A percentile compares a stretch with the other conserved stretches of the same genome.
Conservation (phyloP, 768 basidiomycete species). For the Cubamyces sp. region DNA sequence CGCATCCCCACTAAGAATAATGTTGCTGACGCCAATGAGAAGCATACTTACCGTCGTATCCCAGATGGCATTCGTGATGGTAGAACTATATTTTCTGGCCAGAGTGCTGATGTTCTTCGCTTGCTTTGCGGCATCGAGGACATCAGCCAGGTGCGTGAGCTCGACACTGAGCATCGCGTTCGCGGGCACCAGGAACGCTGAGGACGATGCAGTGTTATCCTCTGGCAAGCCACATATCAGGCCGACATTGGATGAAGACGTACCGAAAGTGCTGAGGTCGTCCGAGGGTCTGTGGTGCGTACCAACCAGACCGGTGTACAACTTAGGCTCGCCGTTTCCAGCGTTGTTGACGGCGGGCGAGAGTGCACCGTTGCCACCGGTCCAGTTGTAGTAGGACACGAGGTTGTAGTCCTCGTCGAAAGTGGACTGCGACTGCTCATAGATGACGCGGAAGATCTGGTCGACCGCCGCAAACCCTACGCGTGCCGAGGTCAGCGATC, state of each 20-base stretch:
- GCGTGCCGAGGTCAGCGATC: neutral
- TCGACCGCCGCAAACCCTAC: slow-evolving; percentile 69
- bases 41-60: slow-evolving; percentile 51
- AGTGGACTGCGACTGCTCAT: slow-evolving; percentile 74
- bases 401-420: slow-evolving; percentile 75
- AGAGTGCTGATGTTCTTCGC: slow-evolving; percentile 54
- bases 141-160: slow-evolving; percentile 57
- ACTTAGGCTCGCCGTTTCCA: slow-evolving; percentile 79
- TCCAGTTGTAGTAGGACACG: slow-evolving; percentile 83
- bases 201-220: neutral
- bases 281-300: slow-evolving; percentile 81
- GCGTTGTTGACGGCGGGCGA: slow-evolving; percentile 65
- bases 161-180: slow-evolving; percentile 87
- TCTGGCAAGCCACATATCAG: neutral
- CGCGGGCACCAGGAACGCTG: slow-evolving; percentile 77
- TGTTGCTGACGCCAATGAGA: neutral
- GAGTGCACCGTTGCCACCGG: slow-evolving; percentile 66
- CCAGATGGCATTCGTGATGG: slow-evolving; percentile 65
- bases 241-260: slow-evolving; percentile 13
- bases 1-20: too few relatives aligned
- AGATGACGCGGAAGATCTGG: slow-evolving; percentile 76
- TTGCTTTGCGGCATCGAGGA: slow-evolving; percentile 56
- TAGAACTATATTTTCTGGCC: slow-evolving; percentile 60
- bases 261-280: slow-evolving; percentile 71
- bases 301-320: slow-evolving; percentile 73